Evolutionary conservation across 1,284 basidiomycete genomes (phyloP).

Genomic region (Neonothopanus nambi): DNA sequence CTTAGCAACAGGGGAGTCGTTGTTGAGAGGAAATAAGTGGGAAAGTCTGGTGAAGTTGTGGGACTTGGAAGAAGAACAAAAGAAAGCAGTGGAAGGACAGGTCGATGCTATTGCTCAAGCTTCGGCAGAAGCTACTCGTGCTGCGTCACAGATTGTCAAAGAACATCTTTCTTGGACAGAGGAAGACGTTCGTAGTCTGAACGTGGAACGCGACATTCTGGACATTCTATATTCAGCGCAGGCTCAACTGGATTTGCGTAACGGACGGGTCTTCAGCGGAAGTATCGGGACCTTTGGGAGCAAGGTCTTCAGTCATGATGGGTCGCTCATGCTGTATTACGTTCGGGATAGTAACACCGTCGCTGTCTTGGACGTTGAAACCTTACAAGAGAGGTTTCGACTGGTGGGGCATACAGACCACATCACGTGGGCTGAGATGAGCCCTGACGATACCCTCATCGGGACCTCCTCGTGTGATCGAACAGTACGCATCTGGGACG

Average conservation of each 20-base stretch:
- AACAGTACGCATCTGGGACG: slow-evolving; percentile 16
- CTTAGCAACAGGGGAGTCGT: too few relatives aligned
- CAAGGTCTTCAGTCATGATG: slow-evolving; percentile 14
- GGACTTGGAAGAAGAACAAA: background rate
- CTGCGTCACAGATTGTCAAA: background rate
- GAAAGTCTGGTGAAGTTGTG: background rate
- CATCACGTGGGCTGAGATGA: slow-evolving; percentile 15
- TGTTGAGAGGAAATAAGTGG: too few relatives aligned
- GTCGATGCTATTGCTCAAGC: background rate
- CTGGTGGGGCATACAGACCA: slow-evolving; percentile 11
- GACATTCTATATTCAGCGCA: background rate
- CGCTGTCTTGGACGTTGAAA: slow-evolving; percentile 10
- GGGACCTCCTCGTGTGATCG: slow-evolving; percentile 12
- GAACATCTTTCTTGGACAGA: background rate
- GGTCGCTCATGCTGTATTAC: slow-evolving; percentile 1
- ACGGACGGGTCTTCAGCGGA: background rate
- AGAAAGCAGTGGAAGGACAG: background rate
- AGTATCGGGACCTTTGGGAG: background rate
- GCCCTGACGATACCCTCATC: slow-evolving; percentile 11
- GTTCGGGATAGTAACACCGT: background rate
- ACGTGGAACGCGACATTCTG: background rate
- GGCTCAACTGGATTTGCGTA: background rate
- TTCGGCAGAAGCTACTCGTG: background rate
- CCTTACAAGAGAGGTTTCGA: slow-evolving; percentile 6
- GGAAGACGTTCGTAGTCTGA: background rate